Evolutionary conservation across 1,139 yeast species (phyloP).

Genomic region (Kodamaea arcana): DNA sequence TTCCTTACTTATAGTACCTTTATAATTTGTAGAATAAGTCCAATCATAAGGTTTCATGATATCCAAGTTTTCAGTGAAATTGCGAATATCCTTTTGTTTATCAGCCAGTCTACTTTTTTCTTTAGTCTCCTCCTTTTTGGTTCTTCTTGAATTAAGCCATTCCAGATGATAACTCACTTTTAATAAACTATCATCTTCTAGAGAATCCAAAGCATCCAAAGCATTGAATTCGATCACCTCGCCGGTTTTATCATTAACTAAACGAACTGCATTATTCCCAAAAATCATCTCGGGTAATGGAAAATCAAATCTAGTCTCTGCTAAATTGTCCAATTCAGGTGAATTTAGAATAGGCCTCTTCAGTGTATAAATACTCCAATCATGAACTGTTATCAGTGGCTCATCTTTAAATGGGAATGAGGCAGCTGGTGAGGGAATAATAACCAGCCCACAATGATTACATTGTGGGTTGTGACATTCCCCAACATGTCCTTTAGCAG

Average conservation of each 20-base stretch:
- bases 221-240: conserved; percentile 67
- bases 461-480: conserved; percentile 48
- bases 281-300: conserved; percentile 98
- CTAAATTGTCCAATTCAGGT: conserved; percentile 67
- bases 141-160: conserved; percentile 70
- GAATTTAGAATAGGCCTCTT: conserved; percentile 77
- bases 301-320: conserved; percentile 56
- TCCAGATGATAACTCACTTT: conserved; percentile 83
- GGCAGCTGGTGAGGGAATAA: conserved; percentile 70
- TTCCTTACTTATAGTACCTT: conserved; percentile 45
- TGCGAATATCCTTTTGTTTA: conserved; percentile 28
- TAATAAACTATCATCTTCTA: conserved; percentile 39
- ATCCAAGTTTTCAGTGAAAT: conserved; percentile 38
- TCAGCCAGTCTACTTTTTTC: conserved; percentile 29
- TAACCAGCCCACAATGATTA: conserved; percentile 62
- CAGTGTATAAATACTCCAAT: conserved; percentile 73
- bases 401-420: conserved; percentile 56
- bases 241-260: conserved; percentile 38
- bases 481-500: conserved; percentile 7
- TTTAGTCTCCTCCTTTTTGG: conserved; percentile 19
- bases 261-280: conserved; percentile 73
- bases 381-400: conserved; percentile 62
- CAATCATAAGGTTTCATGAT: conserved; percentile 80
- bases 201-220: conserved; percentile 71
- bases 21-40: conserved; percentile 85